These are phyloP conservation scores for Aspergillus fischeri DNA, from an alignment of 2,329 filamentous ascomycete species.

Conservation along the genomic window DNA sequence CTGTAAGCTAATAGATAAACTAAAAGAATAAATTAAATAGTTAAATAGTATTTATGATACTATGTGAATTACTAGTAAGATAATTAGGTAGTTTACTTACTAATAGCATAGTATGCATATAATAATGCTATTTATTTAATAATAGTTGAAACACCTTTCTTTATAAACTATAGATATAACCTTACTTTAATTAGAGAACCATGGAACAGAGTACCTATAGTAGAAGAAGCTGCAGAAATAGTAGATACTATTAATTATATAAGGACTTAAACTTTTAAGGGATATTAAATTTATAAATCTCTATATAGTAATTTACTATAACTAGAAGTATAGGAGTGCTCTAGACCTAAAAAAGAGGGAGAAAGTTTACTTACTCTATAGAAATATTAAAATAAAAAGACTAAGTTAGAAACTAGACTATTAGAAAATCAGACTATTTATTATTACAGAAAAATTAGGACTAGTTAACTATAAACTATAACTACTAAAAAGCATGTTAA, in stretches of 20 bases:
- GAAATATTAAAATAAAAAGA: conserved; percentile 3
- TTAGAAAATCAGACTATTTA: background rate
- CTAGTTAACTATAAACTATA: background rate
- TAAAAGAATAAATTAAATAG: conserved; percentile 1
- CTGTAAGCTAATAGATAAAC: background rate
- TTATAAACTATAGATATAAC: background rate
- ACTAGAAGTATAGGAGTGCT: background rate
- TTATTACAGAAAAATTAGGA: conserved; percentile 1
- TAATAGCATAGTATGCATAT: background rate
- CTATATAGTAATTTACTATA: background rate
- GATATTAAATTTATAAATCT: background rate
- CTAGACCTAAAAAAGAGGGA: background rate
- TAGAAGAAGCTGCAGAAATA: background rate
- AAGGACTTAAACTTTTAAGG: background rate
- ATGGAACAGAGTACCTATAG: background rate
- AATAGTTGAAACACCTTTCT: background rate
- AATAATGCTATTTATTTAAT: background rate
- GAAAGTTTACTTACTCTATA: conserved; percentile 1
- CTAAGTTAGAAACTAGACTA: conserved; percentile 2
- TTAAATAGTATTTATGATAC: conserved; percentile 9
- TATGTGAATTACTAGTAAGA: conserved; percentile 8
- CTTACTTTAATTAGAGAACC: background rate
- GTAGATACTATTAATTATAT: background rate
- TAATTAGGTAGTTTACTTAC: background rate
- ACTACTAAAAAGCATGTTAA: background rate